phyloP scores from a whole-genome alignment of 352 stramenopile species.

The Phytophthora hybrid region DNA sequence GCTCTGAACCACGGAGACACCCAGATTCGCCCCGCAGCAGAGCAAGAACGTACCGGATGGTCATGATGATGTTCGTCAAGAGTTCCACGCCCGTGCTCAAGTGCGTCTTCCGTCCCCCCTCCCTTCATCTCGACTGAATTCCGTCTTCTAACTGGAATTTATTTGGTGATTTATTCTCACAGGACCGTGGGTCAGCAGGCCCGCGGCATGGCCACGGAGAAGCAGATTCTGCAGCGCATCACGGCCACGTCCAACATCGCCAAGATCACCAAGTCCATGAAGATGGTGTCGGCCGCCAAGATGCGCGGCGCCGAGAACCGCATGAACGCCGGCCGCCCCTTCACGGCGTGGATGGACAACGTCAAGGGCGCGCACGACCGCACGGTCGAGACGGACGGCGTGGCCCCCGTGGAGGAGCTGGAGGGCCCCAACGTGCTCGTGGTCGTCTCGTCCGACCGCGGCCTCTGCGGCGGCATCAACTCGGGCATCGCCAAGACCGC shows the following conservation, averaged over 20 bases:
- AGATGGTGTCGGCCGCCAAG: conserved; percentile 99
- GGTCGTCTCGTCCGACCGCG: conserved; percentile 97
- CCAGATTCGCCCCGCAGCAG: conserved; percentile 38
- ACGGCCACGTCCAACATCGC: conserved; percentile 98
- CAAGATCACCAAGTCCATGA: conserved; percentile 99
- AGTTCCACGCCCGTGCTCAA: conserved; percentile 60
- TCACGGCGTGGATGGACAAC: conserved; percentile 89
- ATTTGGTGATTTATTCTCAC: not conserved
- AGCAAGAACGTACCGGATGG: conserved; percentile 39
- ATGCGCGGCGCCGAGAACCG: conserved; percentile 97
- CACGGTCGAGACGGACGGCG: conserved; percentile 90
- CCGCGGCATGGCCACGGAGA: conserved; percentile 98
- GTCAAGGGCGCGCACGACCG: conserved; percentile 71
- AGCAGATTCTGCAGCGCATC: conserved; percentile 98
- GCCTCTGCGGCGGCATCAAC: conserved; percentile 99
- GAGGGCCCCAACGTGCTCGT: conserved; percentile 93
- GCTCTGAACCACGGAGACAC: conserved; percentile 41
- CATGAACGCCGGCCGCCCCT: conserved; percentile 85
- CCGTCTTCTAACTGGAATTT: not conserved
- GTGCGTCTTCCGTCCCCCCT: too few species aligned
- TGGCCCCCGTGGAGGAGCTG: conserved; percentile 87
- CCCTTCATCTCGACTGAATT: too few species aligned
- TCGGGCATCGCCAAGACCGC: conserved; percentile 94
- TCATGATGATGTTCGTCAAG: conserved; percentile 65
- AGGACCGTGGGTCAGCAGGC: conserved; percentile 78